Evolutionary conservation across 2,329 filamentous ascomycete species (phyloP), one percentile per base, ranked within the genome.

Genomic region (Amphichorda felina): DNA sequence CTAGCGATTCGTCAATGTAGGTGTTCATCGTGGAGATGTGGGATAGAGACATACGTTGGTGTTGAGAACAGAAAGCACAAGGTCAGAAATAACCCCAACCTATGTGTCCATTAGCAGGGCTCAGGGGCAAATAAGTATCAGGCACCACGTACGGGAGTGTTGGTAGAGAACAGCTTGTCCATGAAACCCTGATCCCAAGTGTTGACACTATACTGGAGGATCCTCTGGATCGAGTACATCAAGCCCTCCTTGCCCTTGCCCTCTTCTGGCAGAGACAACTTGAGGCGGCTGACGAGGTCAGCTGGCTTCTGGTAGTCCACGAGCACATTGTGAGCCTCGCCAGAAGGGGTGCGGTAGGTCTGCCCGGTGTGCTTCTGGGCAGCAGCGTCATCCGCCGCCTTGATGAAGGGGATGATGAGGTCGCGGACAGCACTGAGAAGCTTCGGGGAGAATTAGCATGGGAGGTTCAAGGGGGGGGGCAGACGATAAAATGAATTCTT

Each of bases 131-230:
- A 10, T 24, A 6, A 10, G 21, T 10, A 24, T 10, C 21, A 24
- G 21, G 5, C 25, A 7, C 3, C 8, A 14, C 13, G 58, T 51
- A 81, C 79, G 29, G 89, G 81, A 51, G 91, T 91, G 27, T 85
- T 93, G 43, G 80, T 81, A n/a, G 82, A 76, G 57, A 95, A 96
- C 14, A 96, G 67, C 62, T 98, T 96, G 60, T 95, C 88, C 50
- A 96, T 61, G 59, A 96, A 98, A 9, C 89, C 89, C 58, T 94
- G 88, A 50, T 94, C 83, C 84, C 88, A 96, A n/a, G 89, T 95
- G 60, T 98, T 98, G 51, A 96, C 89, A 50, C 82, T 91, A 57
- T 93, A 87, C 43, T 74, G 69, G 29, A 96, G 66, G 15, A 95
- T 68, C 40, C 77, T 72, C 44, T 76, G 64, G 31, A 94, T 70